phyloP scores from a whole-genome alignment of 2,329 filamentous ascomycete species.

The Dothideomycetes sp. region DNA sequence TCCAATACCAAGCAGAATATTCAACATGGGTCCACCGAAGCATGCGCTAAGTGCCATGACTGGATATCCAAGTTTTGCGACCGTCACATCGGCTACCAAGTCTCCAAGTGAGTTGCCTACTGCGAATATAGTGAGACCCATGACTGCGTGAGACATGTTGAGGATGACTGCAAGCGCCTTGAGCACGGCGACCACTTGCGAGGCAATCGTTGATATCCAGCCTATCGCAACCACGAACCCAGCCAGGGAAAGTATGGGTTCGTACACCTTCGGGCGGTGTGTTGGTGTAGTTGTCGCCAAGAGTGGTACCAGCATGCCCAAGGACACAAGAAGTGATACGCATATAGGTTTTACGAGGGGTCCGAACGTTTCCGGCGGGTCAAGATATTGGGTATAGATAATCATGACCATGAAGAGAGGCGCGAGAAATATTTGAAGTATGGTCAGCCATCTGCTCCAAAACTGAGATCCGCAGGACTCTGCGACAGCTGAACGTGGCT shows the following conservation, averaged over 20 bases:
- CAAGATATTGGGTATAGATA: conserved; percentile 30
- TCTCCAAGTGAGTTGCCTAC: conserved; percentile 93
- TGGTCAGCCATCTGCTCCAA: conserved; percentile 89
- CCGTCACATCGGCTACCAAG: conserved; percentile 86
- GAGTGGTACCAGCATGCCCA: conserved; percentile 55
- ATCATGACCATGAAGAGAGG: conserved; percentile 74
- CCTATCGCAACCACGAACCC: conserved; percentile 86
- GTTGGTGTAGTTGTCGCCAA: conserved; percentile 57
- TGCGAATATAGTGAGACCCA: conserved; percentile 91
- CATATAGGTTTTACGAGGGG: conserved; percentile 21
- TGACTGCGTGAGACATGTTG: conserved; percentile 85
- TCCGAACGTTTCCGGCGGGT: neutral
- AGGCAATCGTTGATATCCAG: conserved; percentile 93
- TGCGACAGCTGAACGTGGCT: too few species aligned
- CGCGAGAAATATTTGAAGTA: conserved; percentile 74
- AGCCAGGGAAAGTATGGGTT: conserved; percentile 71
- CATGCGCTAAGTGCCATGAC: conserved; percentile 94
- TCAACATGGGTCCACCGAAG: conserved; percentile 97
- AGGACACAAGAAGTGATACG: conserved; percentile 41
- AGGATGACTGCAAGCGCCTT: conserved; percentile 88
- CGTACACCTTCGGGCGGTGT: conserved; percentile 47
- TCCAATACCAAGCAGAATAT: conserved; percentile 92
- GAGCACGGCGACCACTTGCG: conserved; percentile 88
- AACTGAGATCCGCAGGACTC: conserved; percentile 38
- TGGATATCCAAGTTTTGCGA: conserved; percentile 84